Evolutionary conservation across 768 basidiomycete genomes (phyloP).

Genomic region (Xanthoconium purpureum): DNA sequence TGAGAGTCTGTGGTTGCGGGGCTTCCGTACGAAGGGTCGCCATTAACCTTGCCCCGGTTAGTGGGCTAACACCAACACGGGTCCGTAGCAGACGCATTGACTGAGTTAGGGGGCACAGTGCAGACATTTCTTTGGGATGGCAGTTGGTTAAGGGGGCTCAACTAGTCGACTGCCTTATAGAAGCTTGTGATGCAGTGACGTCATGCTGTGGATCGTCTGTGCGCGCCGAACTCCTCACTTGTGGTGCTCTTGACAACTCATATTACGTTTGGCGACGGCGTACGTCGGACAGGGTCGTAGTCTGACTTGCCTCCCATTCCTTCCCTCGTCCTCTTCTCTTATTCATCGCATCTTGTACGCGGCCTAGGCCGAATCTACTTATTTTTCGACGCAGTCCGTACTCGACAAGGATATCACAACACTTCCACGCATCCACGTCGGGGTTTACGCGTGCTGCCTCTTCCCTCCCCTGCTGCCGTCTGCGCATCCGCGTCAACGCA

Average conservation of each 20-base stretch:
- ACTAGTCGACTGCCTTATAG: too few relatives aligned
- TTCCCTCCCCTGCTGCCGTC: too few relatives aligned
- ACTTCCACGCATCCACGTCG: too few relatives aligned
- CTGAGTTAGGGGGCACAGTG: neutral
- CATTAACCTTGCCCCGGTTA: neutral
- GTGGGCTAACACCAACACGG: neutral
- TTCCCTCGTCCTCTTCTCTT: too few relatives aligned
- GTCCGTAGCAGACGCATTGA: neutral
- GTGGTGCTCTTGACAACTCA: neutral
- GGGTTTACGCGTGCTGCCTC: too few relatives aligned
- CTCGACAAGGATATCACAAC: too few relatives aligned
- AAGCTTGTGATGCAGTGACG: neutral
- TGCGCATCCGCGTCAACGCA: too few relatives aligned
- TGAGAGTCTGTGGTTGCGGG: slow-evolving; percentile 1
- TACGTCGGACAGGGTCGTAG: neutral
- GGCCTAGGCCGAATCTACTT: too few relatives aligned
- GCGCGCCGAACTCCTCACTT: neutral
- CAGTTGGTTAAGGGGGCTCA: neutral
- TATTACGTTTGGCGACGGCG: neutral
- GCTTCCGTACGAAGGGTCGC: neutral
- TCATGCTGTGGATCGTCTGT: neutral
- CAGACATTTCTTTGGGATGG: neutral
- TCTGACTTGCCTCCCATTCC: too few relatives aligned
- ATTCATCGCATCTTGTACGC: too few relatives aligned
- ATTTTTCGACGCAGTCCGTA: too few relatives aligned